phyloP scores from a whole-genome alignment of 345 rosid genomes.

The Eucalyptus erythrocorys region DNA sequence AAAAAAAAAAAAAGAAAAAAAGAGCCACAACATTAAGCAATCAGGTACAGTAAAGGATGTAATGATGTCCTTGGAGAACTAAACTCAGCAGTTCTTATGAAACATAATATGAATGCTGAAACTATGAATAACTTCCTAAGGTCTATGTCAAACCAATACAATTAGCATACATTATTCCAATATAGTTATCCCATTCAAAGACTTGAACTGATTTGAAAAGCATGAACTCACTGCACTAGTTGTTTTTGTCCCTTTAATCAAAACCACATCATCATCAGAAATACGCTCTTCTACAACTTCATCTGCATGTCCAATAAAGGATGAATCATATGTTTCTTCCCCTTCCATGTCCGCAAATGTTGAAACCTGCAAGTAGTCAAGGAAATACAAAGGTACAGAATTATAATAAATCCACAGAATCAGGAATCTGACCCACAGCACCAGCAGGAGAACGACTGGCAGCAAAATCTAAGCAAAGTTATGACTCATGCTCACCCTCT shows the following conservation, averaged over 20 bases:
- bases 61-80: neutral
- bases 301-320: slow-evolving; percentile 72
- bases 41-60: neutral
- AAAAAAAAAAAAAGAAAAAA: neutral
- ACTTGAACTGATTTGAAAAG: neutral
- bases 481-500: neutral
- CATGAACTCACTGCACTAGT: slow-evolving; percentile 55
- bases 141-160: neutral
- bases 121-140: neutral
- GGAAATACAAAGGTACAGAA: neutral
- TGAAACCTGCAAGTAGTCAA: slow-evolving; percentile 43
- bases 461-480: neutral
- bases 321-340: slow-evolving; percentile 87
- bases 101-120: neutral
- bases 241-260: slow-evolving; percentile 89
- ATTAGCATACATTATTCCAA: neutral
- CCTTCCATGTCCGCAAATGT: slow-evolving; percentile 99
- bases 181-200: neutral
- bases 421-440: neutral
- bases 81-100: neutral
- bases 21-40: neutral
- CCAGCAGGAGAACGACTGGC: neutral
- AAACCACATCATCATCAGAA: slow-evolving; percentile 84
- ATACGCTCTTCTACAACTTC: slow-evolving; percentile 94
- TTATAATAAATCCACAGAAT: neutral